Evolutionary conservation across 176 grass and related monocot genomes (phyloP).

Genomic region (Dactylis glomerata): DNA sequence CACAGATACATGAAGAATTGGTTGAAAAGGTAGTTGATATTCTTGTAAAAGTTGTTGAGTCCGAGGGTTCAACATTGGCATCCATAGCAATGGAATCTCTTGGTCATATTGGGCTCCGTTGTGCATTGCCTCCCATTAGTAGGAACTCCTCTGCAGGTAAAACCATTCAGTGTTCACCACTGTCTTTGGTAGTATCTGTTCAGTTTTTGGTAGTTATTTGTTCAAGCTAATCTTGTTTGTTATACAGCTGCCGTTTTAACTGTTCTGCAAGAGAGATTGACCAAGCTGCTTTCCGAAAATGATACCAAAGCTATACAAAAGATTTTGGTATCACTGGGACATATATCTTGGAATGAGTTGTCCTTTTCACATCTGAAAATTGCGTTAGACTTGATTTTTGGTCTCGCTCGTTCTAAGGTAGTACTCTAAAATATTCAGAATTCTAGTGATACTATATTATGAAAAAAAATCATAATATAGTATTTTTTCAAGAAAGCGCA

Average conservation of each 20-base stretch:
- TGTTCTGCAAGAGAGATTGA: constrained; percentile 57
- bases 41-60: constrained; percentile 74
- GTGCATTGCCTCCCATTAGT: constrained; percentile 49
- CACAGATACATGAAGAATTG: constrained; percentile 70
- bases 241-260: constrained; percentile 64
- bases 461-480: background rate
- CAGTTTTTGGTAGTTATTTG: constrained; percentile 18
- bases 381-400: constrained; percentile 83
- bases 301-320: constrained; percentile 91
- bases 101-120: constrained; percentile 81
- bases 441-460: constrained; percentile 18
- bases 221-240: constrained; percentile 22
- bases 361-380: constrained; percentile 67
- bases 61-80: constrained; percentile 63
- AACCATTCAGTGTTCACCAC: background rate
- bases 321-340: constrained; percentile 86
- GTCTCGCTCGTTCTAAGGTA: constrained; percentile 89
- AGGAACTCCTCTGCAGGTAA: constrained; percentile 65
- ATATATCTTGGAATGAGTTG: constrained; percentile 87
- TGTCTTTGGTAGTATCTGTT: constrained; percentile 16
- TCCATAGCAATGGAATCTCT: constrained; percentile 86
- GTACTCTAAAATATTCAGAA: constrained; percentile 1
- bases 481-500: too few relatives aligned
- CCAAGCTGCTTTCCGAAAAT: constrained; percentile 81
- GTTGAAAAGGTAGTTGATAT: constrained; percentile 46